Conservation (phyloP, 805 yeast species). For the Wickerhamomyces silvicola region DNA sequence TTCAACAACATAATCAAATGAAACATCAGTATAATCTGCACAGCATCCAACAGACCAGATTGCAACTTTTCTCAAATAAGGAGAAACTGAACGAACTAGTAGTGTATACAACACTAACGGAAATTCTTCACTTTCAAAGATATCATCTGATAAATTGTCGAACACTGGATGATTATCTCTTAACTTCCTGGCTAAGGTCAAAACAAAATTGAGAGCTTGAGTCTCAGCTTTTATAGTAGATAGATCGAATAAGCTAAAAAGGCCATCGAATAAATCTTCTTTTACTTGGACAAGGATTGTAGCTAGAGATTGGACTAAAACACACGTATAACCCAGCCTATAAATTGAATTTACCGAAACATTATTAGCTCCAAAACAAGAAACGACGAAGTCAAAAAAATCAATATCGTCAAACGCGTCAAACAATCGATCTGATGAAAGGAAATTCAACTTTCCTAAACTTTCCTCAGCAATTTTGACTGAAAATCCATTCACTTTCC, state of each 20-base stretch:
- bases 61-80: slow-evolving; percentile 58
- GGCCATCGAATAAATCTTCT: slow-evolving; percentile 23
- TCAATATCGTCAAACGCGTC: slow-evolving; percentile 36
- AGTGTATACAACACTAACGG: slow-evolving; percentile 43
- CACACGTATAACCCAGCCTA: slow-evolving; percentile 43
- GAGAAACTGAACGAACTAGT: slow-evolving; percentile 50
- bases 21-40: slow-evolving; percentile 36
- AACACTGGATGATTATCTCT: slow-evolving; percentile 23
- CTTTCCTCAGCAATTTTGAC: slow-evolving; percentile 17
- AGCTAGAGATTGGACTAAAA: slow-evolving; percentile 40
- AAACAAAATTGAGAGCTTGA: slow-evolving; percentile 3
- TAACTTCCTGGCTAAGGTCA: slow-evolving; percentile 9
- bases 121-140: slow-evolving; percentile 19
- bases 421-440: slow-evolving; percentile 29
- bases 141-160: slow-evolving; percentile 23
- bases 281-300: slow-evolving; percentile 17
- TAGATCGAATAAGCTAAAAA: slow-evolving; percentile 30
- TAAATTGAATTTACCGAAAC: slow-evolving; percentile 41
- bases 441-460: slow-evolving; percentile 27
- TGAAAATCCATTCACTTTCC: slow-evolving; percentile 2
- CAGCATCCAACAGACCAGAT: slow-evolving; percentile 49
- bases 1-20: slow-evolving; percentile 19
- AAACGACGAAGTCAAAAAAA: slow-evolving; percentile 47
- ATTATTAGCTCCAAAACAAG: slow-evolving; percentile 41
- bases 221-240: slow-evolving; percentile 17